Conservation (phyloP, 768 basidiomycete genomes). For the Podaxis sp. region DNA sequence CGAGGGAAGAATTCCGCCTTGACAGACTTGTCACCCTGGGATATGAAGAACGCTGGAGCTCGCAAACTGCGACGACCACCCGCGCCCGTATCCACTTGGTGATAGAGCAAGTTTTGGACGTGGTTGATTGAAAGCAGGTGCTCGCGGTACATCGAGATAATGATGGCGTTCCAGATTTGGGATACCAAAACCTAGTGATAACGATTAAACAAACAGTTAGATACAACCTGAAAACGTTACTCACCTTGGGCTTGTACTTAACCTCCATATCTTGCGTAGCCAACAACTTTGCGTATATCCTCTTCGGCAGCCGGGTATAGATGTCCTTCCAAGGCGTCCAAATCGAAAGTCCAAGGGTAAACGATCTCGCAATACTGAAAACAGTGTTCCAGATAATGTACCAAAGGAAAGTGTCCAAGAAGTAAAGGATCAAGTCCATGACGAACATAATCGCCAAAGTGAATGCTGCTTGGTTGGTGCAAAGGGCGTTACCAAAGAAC, state of each 20-base stretch:
- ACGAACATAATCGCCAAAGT: slow-evolving; percentile 97
- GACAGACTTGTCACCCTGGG: slow-evolving; percentile 85
- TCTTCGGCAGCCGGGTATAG: slow-evolving; percentile 91
- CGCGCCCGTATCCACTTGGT: slow-evolving; percentile 80
- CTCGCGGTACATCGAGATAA: slow-evolving; percentile 99
- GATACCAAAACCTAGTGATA: slow-evolving; percentile 85
- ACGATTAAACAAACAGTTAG: slow-evolving; percentile 2
- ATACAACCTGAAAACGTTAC: slow-evolving; percentile 17
- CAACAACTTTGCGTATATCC: slow-evolving; percentile 94
- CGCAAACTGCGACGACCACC: slow-evolving; percentile 90
- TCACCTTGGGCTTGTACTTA: slow-evolving; percentile 99
- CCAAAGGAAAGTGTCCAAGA: slow-evolving; percentile 99
- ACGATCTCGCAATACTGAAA: slow-evolving; percentile 84
- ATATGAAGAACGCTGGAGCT: slow-evolving; percentile 97
- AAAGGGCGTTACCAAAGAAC: slow-evolving; percentile 81
- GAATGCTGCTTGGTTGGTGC: slow-evolving; percentile 92
- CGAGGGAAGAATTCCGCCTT: slow-evolving; percentile 88
- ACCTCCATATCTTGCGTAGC: slow-evolving; percentile 96
- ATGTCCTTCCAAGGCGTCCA: slow-evolving; percentile 99
- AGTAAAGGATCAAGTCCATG: slow-evolving; percentile 97
- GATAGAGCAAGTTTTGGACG: slow-evolving; percentile 96
- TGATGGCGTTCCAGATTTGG: slow-evolving; percentile 99
- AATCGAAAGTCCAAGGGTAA: slow-evolving; percentile 89
- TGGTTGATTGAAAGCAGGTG: slow-evolving; percentile 98
- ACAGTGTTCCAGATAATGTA: slow-evolving; percentile 99